These are phyloP conservation scores for Xylaria digitata DNA, from an alignment of 2,329 filamentous ascomycete species.

Conservation along the genomic window DNA sequence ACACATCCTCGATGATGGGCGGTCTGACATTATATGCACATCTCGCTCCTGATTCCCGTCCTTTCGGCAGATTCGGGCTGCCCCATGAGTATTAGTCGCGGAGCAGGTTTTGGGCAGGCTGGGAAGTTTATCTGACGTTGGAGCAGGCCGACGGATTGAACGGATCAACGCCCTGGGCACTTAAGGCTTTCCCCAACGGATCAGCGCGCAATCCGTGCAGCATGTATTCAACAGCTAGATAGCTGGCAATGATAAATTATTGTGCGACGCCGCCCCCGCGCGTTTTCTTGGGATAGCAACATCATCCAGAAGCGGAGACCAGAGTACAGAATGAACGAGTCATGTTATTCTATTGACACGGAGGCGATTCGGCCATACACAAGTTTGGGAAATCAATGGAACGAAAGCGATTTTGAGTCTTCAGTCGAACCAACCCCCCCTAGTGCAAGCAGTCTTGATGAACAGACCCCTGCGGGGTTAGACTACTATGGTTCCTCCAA, in stretches of 20 bases:
- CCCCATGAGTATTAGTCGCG: not conserved
- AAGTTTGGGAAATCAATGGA: conserved; percentile 10
- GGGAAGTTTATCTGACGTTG: conserved; percentile 10
- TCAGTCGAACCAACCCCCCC: conserved; percentile 25
- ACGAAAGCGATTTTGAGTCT: conserved; percentile 4
- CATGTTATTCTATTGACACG: not conserved
- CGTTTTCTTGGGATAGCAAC: not conserved
- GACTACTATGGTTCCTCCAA: conserved; percentile 6
- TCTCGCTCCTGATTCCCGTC: not conserved
- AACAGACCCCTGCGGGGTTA: conserved; percentile 19
- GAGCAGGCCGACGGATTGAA: conserved; percentile 5
- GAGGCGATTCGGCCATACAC: conserved; percentile 3
- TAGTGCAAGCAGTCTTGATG: conserved; percentile 20
- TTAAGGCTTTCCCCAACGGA: conserved; percentile 9
- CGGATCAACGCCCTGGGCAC: conserved; percentile 10
- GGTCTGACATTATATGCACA: conserved; percentile 3
- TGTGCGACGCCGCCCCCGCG: conserved; percentile 7
- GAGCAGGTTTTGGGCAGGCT: conserved; percentile 18
- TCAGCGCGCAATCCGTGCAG: conserved; percentile 5
- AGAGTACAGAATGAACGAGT: conserved; percentile 20
- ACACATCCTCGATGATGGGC: not conserved
- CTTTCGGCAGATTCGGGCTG: conserved; percentile 7
- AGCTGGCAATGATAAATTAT: conserved; percentile 13
- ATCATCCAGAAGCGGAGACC: not conserved
- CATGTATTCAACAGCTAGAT: not conserved